A percentile compares a stretch with the other conserved stretches of the same genome.
These are phyloP conservation scores for Phytophthora aleatoria DNA, from an alignment of 352 stramenopile species.

Conservation along the genomic window DNA sequence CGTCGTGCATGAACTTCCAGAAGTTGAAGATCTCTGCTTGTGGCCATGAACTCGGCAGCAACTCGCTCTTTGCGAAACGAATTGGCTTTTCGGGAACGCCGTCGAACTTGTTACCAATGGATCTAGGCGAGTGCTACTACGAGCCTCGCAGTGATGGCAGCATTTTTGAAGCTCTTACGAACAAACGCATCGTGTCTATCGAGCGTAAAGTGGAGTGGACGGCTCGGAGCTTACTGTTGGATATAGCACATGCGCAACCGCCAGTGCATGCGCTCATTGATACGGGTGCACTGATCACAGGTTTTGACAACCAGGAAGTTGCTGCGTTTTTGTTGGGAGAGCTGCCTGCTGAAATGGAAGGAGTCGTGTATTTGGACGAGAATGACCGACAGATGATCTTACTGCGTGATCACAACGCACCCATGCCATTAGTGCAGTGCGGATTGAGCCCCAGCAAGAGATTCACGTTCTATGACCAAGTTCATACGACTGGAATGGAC, in stretches of 20 bases:
- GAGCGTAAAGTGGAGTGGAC: slow-evolving; percentile 87
- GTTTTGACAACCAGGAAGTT: slow-evolving; percentile 90
- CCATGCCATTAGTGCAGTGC: slow-evolving; percentile 93
- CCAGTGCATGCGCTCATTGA: slow-evolving; percentile 91
- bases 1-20: slow-evolving; percentile 99
- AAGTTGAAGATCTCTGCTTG: slow-evolving; percentile 99
- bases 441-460: slow-evolving; percentile 83
- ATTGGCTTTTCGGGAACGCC: slow-evolving; percentile 99
- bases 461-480: slow-evolving; percentile 94
- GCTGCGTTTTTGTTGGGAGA: slow-evolving; percentile 81
- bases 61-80: slow-evolving; percentile 97
- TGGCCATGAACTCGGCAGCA: slow-evolving; percentile 98
- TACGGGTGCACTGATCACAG: slow-evolving; percentile 91
- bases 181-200: slow-evolving; percentile 89
- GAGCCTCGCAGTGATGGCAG: slow-evolving; percentile 98
- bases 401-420: slow-evolving; percentile 94
- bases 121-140: slow-evolving; percentile 98
- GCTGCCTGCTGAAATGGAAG: slow-evolving; percentile 81
- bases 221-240: slow-evolving; percentile 70
- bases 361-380: slow-evolving; percentile 91
- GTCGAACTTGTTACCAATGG: slow-evolving; percentile 98
- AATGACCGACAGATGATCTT: slow-evolving; percentile 93
- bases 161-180: slow-evolving; percentile 98
- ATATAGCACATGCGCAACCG: slow-evolving; percentile 75
- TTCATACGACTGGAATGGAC: slow-evolving; percentile 94